Evolutionary conservation across 108 stramenopile species (phyloP).

Genomic region (Aurantiochytrium sp.): DNA sequence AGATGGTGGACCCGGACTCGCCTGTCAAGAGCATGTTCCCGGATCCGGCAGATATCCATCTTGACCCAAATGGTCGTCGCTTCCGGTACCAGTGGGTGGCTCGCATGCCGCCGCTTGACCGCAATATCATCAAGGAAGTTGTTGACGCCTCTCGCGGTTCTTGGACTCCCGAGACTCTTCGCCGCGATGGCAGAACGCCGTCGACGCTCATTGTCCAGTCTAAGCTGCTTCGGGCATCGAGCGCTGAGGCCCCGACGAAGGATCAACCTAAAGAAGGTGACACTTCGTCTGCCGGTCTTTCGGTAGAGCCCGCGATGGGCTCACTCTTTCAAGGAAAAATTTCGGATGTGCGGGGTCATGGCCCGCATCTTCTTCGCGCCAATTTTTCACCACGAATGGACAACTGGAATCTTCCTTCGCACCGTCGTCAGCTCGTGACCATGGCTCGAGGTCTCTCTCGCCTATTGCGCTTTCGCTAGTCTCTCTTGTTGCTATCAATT

Average conservation of each 20-base stretch:
- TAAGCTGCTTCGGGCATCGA: too few species aligned
- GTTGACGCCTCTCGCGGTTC: conserved; percentile 32
- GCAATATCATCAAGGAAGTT: conserved; percentile 69
- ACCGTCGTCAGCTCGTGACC: background rate
- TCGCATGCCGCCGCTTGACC: conserved; percentile 92
- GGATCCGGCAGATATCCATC: conserved; percentile 49
- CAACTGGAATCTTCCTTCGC: background rate
- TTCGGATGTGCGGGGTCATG: too few species aligned
- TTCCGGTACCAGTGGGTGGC: conserved; percentile 98
- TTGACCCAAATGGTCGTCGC: conserved; percentile 93
- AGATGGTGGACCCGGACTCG: conserved; percentile 77
- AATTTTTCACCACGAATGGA: background rate
- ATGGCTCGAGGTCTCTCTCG: background rate
- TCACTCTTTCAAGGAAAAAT: too few species aligned
- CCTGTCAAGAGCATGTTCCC: conserved; percentile 94
- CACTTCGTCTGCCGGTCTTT: too few species aligned
- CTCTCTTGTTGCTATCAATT: background rate
- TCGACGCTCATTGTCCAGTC: too few species aligned
- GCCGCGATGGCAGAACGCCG: too few species aligned
- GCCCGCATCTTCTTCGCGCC: background rate
- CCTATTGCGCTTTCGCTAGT: background rate
- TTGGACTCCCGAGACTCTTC: background rate
- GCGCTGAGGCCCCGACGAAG: too few species aligned
- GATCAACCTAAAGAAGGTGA: too few species aligned
- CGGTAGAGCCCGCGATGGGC: too few species aligned